These are phyloP conservation scores for Hypoxylon sp. DNA, from an alignment of 2,329 filamentous ascomycete species.

Conservation along the genomic window DNA sequence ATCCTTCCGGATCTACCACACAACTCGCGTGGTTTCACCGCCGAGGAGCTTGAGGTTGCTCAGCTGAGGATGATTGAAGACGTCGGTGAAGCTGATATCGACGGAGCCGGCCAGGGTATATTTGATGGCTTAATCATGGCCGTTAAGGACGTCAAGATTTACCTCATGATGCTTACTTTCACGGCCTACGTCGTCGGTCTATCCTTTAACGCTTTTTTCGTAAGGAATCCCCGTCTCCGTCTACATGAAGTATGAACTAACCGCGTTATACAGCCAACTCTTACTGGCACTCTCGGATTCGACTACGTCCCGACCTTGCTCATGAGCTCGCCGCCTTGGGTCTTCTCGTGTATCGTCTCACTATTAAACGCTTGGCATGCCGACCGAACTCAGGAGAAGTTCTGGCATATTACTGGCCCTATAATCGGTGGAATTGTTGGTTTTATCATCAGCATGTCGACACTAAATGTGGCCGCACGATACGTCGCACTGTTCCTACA, in stretches of 20 bases:
- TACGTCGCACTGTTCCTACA: slow-evolving; percentile 74
- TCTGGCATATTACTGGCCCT: slow-evolving; percentile 71
- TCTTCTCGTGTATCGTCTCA: slow-evolving; percentile 71
- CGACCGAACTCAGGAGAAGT: slow-evolving; percentile 70
- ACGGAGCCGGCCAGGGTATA: slow-evolving; percentile 64
- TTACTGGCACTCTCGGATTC: slow-evolving; percentile 69
- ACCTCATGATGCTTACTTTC: slow-evolving; percentile 74
- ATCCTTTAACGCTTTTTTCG: slow-evolving; percentile 72
- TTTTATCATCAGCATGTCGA: slow-evolving; percentile 73
- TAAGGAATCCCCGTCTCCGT: slow-evolving; percentile 49
- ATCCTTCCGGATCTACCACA: slow-evolving; percentile 69
- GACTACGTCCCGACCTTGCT: slow-evolving; percentile 67
- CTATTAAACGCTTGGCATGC: slow-evolving; percentile 70
- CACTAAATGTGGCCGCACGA: slow-evolving; percentile 68
- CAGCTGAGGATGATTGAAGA: slow-evolving; percentile 71
- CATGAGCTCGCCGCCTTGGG: slow-evolving; percentile 72
- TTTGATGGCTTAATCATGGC: slow-evolving; percentile 72
- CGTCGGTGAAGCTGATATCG: slow-evolving; percentile 69
- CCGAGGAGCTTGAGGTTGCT: slow-evolving; percentile 70
- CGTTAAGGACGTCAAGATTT: slow-evolving; percentile 73
- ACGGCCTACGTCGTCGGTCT: slow-evolving; percentile 72
- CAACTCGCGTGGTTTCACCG: slow-evolving; percentile 71
- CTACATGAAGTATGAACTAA: slow-evolving; percentile 29
- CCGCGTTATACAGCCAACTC: slow-evolving; percentile 58
- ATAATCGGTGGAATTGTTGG: slow-evolving; percentile 68